Percentiles rank a stretch among this genome's conserved stretches.
Conservation (phyloP, 169 alveolate genomes). For the Besnoitia besnoiti region DNA sequence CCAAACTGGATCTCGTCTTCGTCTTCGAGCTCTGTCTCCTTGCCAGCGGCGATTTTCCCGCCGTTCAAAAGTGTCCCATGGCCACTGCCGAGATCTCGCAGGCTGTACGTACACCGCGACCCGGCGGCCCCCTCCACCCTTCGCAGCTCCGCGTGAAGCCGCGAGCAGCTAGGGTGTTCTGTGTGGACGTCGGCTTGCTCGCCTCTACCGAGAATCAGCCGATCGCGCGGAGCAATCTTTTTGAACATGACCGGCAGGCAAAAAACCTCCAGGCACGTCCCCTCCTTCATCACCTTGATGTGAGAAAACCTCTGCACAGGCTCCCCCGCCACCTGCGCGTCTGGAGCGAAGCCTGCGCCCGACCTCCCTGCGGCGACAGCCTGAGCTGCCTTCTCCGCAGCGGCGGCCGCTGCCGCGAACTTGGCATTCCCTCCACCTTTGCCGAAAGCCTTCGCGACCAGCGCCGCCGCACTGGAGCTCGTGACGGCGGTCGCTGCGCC, state of each 20-base stretch:
- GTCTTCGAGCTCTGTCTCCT: conserved; percentile 40
- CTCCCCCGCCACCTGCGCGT: background rate
- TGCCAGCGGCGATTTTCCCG: conserved; percentile 60
- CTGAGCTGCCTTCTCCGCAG: background rate
- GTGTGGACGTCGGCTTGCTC: conserved; percentile 48
- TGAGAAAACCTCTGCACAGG: conserved; percentile 38
- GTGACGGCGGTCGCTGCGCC: conserved; percentile 17
- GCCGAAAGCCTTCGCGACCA: conserved; percentile 25
- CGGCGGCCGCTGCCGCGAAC: background rate
- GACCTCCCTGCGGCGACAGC: background rate
- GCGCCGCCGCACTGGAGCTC: conserved; percentile 1
- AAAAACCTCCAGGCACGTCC: background rate
- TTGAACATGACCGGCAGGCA: conserved; percentile 42
- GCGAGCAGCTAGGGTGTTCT: conserved; percentile 59
- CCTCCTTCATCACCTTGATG: conserved; percentile 46
- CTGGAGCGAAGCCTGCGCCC: background rate
- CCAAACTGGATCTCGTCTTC: conserved; percentile 67
- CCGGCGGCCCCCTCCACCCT: background rate
- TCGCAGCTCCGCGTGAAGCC: conserved; percentile 37
- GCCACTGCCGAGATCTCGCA: conserved; percentile 53
- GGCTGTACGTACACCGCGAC: conserved; percentile 46
- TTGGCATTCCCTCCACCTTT: conserved; percentile 1
- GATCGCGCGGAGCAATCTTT: conserved; percentile 25
- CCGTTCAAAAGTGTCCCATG: conserved; percentile 64
- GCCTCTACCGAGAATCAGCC: conserved; percentile 37